phyloP scores from a whole-genome alignment of 768 basidiomycete genomes.

The Phaeotremella skinneri region DNA sequence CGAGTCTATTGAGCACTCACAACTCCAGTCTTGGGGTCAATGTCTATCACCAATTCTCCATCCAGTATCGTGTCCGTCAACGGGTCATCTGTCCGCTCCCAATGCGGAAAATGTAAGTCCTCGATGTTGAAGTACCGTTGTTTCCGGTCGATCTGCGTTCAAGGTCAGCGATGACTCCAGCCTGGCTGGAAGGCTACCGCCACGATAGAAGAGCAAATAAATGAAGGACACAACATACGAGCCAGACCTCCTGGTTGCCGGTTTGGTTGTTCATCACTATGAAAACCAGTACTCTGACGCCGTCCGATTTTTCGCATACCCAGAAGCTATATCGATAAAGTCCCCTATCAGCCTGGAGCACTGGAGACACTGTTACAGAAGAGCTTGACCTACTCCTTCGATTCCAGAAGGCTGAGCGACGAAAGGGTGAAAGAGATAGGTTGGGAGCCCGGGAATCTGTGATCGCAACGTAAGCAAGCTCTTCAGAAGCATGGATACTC shows the following conservation, averaged over 20 bases:
- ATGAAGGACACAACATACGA: constrained; percentile 59
- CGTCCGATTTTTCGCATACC: constrained; percentile 99
- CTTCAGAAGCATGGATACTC: too few relatives aligned
- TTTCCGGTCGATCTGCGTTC: constrained; percentile 82
- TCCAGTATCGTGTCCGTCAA: constrained; percentile 81
- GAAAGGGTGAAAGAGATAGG: constrained; percentile 79
- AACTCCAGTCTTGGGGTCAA: constrained; percentile 69
- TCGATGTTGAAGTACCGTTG: constrained; percentile 73
- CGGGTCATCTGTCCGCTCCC: constrained; percentile 66
- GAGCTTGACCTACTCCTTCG: constrained; percentile 65
- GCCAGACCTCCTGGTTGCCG: constrained; percentile 61
- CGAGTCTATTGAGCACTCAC: constrained; percentile 59
- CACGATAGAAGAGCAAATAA: constrained; percentile 1
- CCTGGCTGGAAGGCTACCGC: not conserved
- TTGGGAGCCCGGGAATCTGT: constrained; percentile 85
- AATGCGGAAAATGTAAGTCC: constrained; percentile 86
- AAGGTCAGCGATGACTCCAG: not conserved
- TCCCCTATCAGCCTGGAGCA: not conserved
- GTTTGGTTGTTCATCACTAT: constrained; percentile 62
- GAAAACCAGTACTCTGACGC: constrained; percentile 81
- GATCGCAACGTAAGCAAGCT: constrained; percentile 54
- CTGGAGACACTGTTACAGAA: not conserved
- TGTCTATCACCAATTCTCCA: constrained; percentile 89
- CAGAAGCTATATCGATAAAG: constrained; percentile 68
- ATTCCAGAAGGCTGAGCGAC: constrained; percentile 74